Evolutionary conservation across 768 basidiomycete species (phyloP), one percentile per base, ranked within the genome.

Genomic region (Mycena haematopus): DNA sequence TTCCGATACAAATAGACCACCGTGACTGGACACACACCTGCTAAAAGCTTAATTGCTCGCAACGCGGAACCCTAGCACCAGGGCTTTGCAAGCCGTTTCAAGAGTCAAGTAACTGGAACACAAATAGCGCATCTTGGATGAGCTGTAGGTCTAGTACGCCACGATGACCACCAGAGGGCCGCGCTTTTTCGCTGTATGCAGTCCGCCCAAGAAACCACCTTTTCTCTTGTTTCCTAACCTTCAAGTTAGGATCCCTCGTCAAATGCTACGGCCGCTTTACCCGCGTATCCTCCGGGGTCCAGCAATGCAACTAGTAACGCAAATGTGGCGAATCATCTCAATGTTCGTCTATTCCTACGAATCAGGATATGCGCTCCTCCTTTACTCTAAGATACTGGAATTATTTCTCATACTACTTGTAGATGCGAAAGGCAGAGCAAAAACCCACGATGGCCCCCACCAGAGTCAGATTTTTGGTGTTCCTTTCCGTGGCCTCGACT

Each of bases 41-140:
- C 57, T 53, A 45, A 52, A 59, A 42, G 24, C 44, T 53, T 53
- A 59, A 53, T 49, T 38, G 22, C 24, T 27, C 8, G 24, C 52
- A n/a, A n/a, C n/a, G n/a, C n/a, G n/a, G n/a, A n/a, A n/a, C n/a
- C n/a, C n/a, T n/a, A n/a, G n/a, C 31, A 11, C 50, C 8, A 13
- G 24, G 17, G 31, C 35, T 10, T 22, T 14, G 8, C 14, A 4
- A 53, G 15, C 19, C 6, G 8, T 13, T 17, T 19, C 29, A 29
- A 24, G 29, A 29, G 35, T 7, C n/a, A n/a, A n/a, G n/a, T 21
- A 21, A 47, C 2, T 36, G 21, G 46, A 33, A 17, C n/a, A 13
- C 29, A 36, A 35, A 14, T 46, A 56, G 38, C 15, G 8, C 13
- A 15, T n/a, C 22, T 40, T 40, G 60, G 36, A 56, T 62, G 54